Conservation (phyloP, 2,329 filamentous ascomycete species). For the Emergomyces orientalis region DNA sequence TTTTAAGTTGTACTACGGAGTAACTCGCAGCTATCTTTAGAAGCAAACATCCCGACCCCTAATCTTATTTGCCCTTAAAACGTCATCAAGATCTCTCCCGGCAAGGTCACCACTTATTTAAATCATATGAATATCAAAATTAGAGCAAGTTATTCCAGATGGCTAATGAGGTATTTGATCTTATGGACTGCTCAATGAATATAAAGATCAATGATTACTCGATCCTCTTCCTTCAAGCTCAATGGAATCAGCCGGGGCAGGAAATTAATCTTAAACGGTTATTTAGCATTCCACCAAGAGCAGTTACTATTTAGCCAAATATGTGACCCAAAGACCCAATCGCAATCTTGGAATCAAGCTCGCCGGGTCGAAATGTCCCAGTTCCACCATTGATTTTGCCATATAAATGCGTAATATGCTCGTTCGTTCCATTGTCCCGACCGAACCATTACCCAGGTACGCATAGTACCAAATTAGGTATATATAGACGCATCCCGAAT, state of each 20-base stretch:
- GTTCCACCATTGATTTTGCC: not conserved
- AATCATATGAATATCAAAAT: too few relatives aligned
- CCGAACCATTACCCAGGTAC: not conserved
- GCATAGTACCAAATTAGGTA: not conserved
- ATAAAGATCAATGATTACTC: not conserved
- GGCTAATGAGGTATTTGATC: not conserved
- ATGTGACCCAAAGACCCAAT: not conserved
- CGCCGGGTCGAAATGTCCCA: not conserved
- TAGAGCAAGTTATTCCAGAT: not conserved
- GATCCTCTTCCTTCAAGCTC: not conserved
- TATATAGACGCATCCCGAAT: not conserved
- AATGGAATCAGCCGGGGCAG: not conserved
- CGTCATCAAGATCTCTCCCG: too few relatives aligned
- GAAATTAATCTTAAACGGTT: too few relatives aligned
- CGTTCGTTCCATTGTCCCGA: not conserved
- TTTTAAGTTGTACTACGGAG: too few relatives aligned
- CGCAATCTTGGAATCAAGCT: not conserved
- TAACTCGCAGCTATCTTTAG: too few relatives aligned
- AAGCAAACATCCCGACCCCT: too few relatives aligned
- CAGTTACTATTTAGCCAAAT: too few relatives aligned
- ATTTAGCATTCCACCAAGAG: too few relatives aligned
- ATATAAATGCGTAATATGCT: not conserved
- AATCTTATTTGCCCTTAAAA: too few relatives aligned
- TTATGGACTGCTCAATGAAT: not conserved
- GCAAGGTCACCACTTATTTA: too few relatives aligned